A percentile compares a stretch with the other conserved stretches of the same genome.
Conservation (phyloP, 495 filamentous ascomycete genomes). For the Annulohypoxylon stygium region DNA sequence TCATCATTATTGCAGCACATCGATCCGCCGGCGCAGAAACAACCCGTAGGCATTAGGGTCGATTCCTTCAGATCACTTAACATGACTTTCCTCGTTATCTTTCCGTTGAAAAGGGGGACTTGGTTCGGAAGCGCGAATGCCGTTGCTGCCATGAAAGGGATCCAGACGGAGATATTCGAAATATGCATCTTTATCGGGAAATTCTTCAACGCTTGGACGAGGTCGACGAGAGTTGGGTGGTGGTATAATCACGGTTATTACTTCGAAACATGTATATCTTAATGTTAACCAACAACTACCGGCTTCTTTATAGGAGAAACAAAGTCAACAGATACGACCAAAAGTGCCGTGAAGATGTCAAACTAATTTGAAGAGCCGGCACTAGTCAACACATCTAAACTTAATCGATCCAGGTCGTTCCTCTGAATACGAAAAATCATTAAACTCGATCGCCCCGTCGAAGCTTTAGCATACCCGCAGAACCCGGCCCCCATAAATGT, state of each 20-base stretch:
- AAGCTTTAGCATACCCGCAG: neutral
- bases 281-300: neutral
- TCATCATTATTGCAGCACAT: constrained; percentile 1
- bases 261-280: neutral
- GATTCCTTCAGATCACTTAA: constrained; percentile 18
- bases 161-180: neutral
- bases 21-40: constrained; percentile 10
- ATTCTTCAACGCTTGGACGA: neutral
- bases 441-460: constrained; percentile 8
- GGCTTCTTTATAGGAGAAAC: neutral
- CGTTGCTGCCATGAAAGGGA: neutral
- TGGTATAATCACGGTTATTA: neutral
- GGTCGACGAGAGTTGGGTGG: neutral
- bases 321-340: neutral
- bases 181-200: constrained; percentile 3
- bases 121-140: constrained; percentile 41
- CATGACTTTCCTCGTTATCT: constrained; percentile 8
- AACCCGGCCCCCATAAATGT: constrained; percentile 3
- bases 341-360: neutral
- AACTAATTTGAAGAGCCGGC: neutral
- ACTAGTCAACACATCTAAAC: constrained; percentile 7
- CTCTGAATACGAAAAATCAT: constrained; percentile 8
- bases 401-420: neutral
- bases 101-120: neutral
- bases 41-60: neutral